Percentiles rank a stretch among this genome's conserved stretches.
Conservation (phyloP, 2,329 filamentous ascomycete species). For the Cryoendolithus antarcticus region DNA sequence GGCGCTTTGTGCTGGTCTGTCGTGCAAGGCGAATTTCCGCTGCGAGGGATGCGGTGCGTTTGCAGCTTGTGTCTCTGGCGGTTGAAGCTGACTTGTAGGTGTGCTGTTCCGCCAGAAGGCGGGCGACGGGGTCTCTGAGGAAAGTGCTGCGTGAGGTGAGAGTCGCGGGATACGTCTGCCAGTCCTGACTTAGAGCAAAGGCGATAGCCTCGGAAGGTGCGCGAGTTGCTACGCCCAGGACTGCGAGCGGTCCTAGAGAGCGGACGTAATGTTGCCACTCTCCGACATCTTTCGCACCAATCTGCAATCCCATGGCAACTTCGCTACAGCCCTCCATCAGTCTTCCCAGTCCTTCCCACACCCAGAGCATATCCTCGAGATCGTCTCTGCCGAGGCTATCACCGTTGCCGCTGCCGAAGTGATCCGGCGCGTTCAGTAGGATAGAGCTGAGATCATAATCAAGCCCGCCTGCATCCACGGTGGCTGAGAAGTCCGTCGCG, state of each 20-base stretch:
- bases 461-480: constrained; percentile 32
- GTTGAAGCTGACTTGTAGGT: constrained; percentile 24
- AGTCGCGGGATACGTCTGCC: neutral
- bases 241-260: constrained; percentile 44
- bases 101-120: constrained; percentile 27
- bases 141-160: constrained; percentile 31
- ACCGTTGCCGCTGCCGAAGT: constrained; percentile 46
- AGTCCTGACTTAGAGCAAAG: constrained; percentile 7
- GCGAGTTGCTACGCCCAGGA: constrained; percentile 37
- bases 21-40: constrained; percentile 29
- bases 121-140: constrained; percentile 47
- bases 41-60: constrained; percentile 30
- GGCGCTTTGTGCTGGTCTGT: constrained; percentile 14
- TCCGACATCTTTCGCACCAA: constrained; percentile 43
- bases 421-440: constrained; percentile 42
- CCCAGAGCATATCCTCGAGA: constrained; percentile 52
- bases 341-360: constrained; percentile 49
- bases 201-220: neutral
- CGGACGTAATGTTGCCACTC: constrained; percentile 51
- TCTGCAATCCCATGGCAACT: no score
- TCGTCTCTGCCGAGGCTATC: constrained; percentile 42
- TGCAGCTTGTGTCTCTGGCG: constrained; percentile 27
- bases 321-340: constrained; percentile 39
- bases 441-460: constrained; percentile 40
- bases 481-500: constrained; percentile 32